These are phyloP conservation scores for Mortierella sp. DNA, from an alignment of 371 early-diverging fungal genomes.

Conservation along the genomic window DNA sequence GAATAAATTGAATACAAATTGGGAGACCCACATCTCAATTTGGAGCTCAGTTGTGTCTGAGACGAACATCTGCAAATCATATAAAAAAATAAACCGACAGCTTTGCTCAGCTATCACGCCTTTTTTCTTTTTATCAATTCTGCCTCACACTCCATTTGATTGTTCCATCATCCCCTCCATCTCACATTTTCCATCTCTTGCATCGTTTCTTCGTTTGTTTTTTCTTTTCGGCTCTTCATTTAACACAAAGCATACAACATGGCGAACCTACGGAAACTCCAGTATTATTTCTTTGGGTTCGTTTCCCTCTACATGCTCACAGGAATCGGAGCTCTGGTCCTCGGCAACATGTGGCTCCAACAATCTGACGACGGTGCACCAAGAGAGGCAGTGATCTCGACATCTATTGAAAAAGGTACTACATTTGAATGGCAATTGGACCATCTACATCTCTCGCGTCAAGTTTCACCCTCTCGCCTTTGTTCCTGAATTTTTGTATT, in stretches of 20 bases:
- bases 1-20: too few species aligned
- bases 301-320: conserved; percentile 38
- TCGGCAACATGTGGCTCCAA: conserved; percentile 44
- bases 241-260: conserved; percentile 3
- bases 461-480: not conserved
- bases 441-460: not conserved
- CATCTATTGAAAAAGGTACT: conserved; percentile 34
- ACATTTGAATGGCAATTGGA: too few species aligned
- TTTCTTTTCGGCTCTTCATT: not conserved
- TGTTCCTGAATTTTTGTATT: not conserved
- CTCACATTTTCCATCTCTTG: not conserved
- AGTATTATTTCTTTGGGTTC: conserved; percentile 31
- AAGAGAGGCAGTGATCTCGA: conserved; percentile 52
- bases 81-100: not conserved
- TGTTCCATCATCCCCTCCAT: not conserved
- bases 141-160: not conserved
- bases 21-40: too few species aligned
- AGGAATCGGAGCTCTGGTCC: conserved; percentile 36
- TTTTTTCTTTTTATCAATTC: not conserved
- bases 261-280: conserved; percentile 34
- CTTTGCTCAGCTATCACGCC: not conserved
- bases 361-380: conserved; percentile 34
- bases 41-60: too few species aligned
- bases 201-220: not conserved
- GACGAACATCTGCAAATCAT: not conserved